Evolutionary conservation across 257 asterid genomes (phyloP), one percentile per base, ranked within the genome.

Genomic region (Salvia miltiorrhiza): DNA sequence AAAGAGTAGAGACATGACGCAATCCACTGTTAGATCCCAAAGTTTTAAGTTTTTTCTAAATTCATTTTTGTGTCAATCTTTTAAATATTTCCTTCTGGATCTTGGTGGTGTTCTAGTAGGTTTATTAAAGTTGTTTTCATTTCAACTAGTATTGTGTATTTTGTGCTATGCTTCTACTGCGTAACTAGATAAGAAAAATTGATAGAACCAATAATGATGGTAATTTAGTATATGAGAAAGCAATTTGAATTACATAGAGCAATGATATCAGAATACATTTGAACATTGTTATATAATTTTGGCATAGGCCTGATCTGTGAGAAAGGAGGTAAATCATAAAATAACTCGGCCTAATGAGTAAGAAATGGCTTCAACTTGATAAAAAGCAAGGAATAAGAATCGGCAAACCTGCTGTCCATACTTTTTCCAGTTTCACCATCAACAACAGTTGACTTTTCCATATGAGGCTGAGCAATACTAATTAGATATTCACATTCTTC

Each of bases 401-500:
- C 21, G 30, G 63, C 81, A 44, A 75, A 92, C 99, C 98, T 91
- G 83, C 99, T 94, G 75, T 91, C 99, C 78, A 63, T 81, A 70
- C 95, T 91, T 77, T 91, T 81, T 65, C 99, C 99, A 32, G 99
- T 94, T 23, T 77, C 87, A 77, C 83, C 77, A 81, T 94, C 99
- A 8, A 94, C 98, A 71, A 94, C 97, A 20, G 93, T 77, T 45
- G 98, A 94, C 80, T 91, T 94, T 40, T 78, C 83, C 99, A 94
- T 94, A 50, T 68, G 79, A 16, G 99, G 99, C 87, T 85, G 77
- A 28, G 98, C 97, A 75, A 89, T 86, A 71, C 86, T 82, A 57
- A 94, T 91, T 39, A 94, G 90, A 85, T 94, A 87, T 37, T 94
- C 97, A 58, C 99, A 91, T 85, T 94, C 98, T 81, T 85, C 90